A percentile compares a stretch with the other conserved stretches of the same genome.
Conservation (phyloP, 768 basidiomycete species). For the Pleurotus djamor region DNA sequence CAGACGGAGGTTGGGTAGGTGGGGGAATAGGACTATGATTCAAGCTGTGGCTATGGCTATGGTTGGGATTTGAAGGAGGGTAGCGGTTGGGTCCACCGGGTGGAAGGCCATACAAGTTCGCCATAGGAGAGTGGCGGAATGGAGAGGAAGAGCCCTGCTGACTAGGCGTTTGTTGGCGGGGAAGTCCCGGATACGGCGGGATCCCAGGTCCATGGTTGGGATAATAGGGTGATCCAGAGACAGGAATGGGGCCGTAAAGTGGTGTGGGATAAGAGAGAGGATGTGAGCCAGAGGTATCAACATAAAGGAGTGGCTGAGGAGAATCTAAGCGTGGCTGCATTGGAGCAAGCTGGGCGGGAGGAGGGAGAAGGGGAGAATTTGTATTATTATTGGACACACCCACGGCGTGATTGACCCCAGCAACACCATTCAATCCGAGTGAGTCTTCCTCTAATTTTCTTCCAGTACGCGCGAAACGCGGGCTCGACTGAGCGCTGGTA, state of each 20-base stretch:
- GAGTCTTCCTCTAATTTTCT: slow-evolving; percentile 3
- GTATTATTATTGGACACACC: not conserved
- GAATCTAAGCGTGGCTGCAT: not conserved
- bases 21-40: not conserved
- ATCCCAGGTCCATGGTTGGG: not conserved
- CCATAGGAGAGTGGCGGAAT: not conserved
- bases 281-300: slow-evolving; percentile 6
- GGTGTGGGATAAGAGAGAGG: slow-evolving; percentile 9
- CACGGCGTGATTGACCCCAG: not conserved
- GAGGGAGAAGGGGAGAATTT: slow-evolving; percentile 11
- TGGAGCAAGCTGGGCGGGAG: slow-evolving; percentile 14
- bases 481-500: slow-evolving; percentile 3
- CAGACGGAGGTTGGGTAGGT: not conserved
- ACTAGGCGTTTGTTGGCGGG: not conserved
- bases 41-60: not conserved
- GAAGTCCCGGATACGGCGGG: not conserved
- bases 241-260: slow-evolving; percentile 8
- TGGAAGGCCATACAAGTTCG: not conserved
- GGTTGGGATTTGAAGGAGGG: not conserved
- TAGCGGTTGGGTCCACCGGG: slow-evolving; percentile 1
- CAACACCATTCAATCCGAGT: not conserved
- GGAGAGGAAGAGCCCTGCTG: not conserved
- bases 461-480: not conserved
- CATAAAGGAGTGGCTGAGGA: slow-evolving; percentile 6
- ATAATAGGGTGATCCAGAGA: not conserved